Base-by-base conservation (phyloP, 495 filamentous ascomycete genomes). In the Arthonia radiata region DNA sequence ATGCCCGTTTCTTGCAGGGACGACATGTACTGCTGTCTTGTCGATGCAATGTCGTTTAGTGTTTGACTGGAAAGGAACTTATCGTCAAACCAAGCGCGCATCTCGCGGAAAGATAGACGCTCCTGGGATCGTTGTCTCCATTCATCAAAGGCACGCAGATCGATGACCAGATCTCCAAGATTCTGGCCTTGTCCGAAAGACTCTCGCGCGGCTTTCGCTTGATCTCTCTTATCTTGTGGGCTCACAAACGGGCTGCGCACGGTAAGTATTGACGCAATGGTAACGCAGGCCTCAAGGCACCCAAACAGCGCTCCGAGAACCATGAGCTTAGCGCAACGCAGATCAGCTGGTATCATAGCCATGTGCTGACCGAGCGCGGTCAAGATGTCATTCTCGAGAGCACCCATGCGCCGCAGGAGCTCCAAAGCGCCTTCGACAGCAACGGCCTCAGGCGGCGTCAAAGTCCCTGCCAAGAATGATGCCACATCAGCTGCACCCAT, bases 241-340 rank as follows among this genome's bases (percentile, higher is more conserved):
- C 68, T 71, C 7, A 90, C 46, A 44, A 97, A 94, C 1, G 89
- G 86, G 30, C 63, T 71, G 34, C 66, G 71, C 17, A 75, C 65
- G 21, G 79, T 90, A 4, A 94, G 57, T 24, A 92, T 86, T 12
- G 79, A 70, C 1, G 86, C 71, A 35, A 97, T 81, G n/a, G 73
- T 79, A 30, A 94, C 56, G 34, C 71, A 76, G 23, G 82, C 60
- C 37, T 90, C 77, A 10, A 94, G 66, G 37, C 80, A 91, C 12
- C 74, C 72, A 40, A 97, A 94, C 23, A 80, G 83, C 2, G 79
- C 73, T 10, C 86, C 89, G 37, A 89, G 91, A 10, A 97, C 79
- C 64, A 97, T 75, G 5, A 97, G 62, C 47, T 97, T 97, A 12
- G 73, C 74, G 44, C 78, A 91, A 7, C 89, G 67, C 15, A 97